Evolutionary conservation across 2,329 filamentous ascomycete genomes (phyloP).

Genomic region (Cordyceps farinosa): DNA sequence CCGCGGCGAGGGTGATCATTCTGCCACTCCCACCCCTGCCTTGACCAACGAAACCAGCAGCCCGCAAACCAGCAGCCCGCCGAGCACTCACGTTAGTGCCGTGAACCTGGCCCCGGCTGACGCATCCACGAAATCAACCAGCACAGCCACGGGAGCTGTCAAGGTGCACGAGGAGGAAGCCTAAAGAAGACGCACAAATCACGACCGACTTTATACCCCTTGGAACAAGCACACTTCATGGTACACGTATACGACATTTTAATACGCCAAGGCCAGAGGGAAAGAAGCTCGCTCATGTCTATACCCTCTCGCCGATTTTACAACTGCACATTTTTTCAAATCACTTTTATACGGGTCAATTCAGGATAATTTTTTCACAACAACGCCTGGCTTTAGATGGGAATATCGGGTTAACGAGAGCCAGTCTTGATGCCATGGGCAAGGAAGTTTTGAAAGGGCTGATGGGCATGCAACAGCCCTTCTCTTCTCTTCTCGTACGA

Average conservation of each 20-base stretch:
- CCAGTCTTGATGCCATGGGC: conserved; percentile 10
- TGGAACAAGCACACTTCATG: conserved; percentile 15
- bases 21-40: conserved; percentile 59
- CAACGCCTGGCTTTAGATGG: conserved; percentile 13
- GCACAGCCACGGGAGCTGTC: conserved; percentile 19
- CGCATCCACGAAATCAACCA: conserved; percentile 24
- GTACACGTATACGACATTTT: conserved; percentile 24
- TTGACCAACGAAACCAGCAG: conserved; percentile 68
- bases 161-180: conserved; percentile 32
- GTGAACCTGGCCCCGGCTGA: conserved; percentile 36
- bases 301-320: conserved; percentile 17
- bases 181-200: conserved; percentile 21
- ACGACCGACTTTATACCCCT: conserved; percentile 17
- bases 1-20: conserved; percentile 36
- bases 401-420: conserved; percentile 14
- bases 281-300: conserved; percentile 14
- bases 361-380: conserved; percentile 15
- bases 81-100: conserved; percentile 60
- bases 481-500: background rate
- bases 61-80: conserved; percentile 62
- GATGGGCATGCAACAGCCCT: background rate
- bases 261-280: conserved; percentile 19
- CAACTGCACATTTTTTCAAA: conserved; percentile 18
- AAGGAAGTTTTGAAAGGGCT: background rate
- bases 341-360: conserved; percentile 13